Base-by-base conservation (phyloP, 352 stramenopile genomes). In the Pythium volutum region DNA sequence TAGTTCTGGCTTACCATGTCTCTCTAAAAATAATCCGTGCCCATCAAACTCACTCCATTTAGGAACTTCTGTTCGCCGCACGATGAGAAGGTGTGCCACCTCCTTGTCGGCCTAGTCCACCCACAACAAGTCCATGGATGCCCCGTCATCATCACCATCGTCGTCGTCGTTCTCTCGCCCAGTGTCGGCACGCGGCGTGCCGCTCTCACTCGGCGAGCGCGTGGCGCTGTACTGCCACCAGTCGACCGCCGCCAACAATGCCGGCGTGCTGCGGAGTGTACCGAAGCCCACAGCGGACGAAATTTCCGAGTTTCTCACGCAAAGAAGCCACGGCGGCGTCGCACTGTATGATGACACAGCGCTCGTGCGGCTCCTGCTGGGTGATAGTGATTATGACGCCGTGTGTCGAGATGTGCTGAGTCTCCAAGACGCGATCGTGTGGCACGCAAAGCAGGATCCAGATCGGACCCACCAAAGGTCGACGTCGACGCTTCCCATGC, bases 241-340 rank as follows among this genome's bases (percentile, higher is more conserved):
- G 16, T 48, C 59, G 11, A 66, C 38, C 9, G 59, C 51, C 8
- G 51, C 59, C 4, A 66, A 66, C 50, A 66, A 66, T 45, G 59
- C 59, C 18, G 42, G n/a, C 10, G 50, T 66, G 23, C 38, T 66
- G 39, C 48, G 59, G 2, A 59, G 38, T 23, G 41, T 59, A 11
- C 16, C 42, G 15, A 66, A 66, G 42, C 59, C 59, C 0, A 55
- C 59, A 1, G 41, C 59, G 16, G 29, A 47, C 4, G 59, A 66
- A n/a, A 66, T 66, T 25, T 22, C 53, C 16, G 39, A 53, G 25
- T 66, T 45, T 15, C 41, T 66, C 2, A 33, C 36, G 29, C 39
- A 47, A 42, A 20, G 23, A 2, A 23, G 16, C 3, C 3, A 4
- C 3, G 15, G 31, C 1, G 38, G 47, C 3, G 16, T 15, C 1